Conservation (phyloP, 208 protist genomes). For the Trypanosoma brucei region DNA sequence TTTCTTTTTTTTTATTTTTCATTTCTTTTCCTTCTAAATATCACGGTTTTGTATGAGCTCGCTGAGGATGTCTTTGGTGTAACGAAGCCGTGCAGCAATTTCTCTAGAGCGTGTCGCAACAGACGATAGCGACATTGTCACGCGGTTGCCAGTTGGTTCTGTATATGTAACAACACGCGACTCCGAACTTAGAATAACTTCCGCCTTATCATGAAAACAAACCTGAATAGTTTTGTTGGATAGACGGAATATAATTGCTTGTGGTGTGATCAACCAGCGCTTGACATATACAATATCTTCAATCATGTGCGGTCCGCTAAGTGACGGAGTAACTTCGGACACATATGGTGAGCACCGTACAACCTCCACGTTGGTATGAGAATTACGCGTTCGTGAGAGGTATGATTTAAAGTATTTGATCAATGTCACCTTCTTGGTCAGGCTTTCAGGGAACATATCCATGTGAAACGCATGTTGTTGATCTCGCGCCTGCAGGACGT, state of each 20-base stretch:
- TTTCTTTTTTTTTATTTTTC: conserved; percentile 11
- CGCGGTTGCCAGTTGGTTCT: conserved; percentile 19
- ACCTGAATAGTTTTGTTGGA: conserved; percentile 95
- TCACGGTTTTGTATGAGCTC: conserved; percentile 37
- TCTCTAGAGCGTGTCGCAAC: conserved; percentile 23
- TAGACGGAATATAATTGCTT: conserved; percentile 94
- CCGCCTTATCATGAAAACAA: conserved; percentile 91
- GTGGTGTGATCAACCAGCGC: conserved; percentile 91
- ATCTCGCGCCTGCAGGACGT: conserved; percentile 57
- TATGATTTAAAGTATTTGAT: conserved; percentile 95
- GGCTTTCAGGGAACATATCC: conserved; percentile 56
- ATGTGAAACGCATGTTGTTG: conserved; percentile 74
- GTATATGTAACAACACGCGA: conserved; percentile 88
- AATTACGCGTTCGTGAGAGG: conserved; percentile 39
- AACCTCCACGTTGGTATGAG: conserved; percentile 50
- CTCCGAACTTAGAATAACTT: conserved; percentile 91
- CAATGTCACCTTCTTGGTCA: conserved; percentile 96
- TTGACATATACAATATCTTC: conserved; percentile 92
- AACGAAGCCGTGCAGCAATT: conserved; percentile 25
- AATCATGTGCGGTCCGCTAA: conserved; percentile 49
- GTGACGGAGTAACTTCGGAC: conserved; percentile 21
- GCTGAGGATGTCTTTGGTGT: conserved; percentile 38
- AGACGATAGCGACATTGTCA: conserved; percentile 17
- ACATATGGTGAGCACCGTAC: conserved; percentile 56
- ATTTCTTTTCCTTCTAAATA: conserved; percentile 10